These are phyloP conservation scores for Bryoglossum gracile DNA, from an alignment of 495 filamentous ascomycete species.

Conservation along the genomic window DNA sequence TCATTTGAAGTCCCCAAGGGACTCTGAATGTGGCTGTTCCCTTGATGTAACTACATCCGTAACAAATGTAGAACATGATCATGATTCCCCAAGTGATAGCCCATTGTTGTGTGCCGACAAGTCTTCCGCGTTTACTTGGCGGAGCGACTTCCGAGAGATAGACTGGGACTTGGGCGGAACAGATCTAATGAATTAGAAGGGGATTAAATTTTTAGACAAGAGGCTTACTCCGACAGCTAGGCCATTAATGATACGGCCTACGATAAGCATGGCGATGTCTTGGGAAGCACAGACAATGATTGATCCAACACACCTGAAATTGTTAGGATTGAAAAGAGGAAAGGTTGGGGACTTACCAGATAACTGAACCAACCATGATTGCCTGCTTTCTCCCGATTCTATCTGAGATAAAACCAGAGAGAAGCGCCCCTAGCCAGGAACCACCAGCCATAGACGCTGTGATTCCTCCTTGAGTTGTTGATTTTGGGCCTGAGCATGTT, in stretches of 20 bases:
- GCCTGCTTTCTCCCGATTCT: constrained; percentile 56
- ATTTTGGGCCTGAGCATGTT: constrained; percentile 40
- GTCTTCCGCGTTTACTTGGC: constrained; percentile 58
- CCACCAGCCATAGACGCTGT: constrained; percentile 65
- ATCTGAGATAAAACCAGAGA: constrained; percentile 61
- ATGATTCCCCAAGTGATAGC: constrained; percentile 73
- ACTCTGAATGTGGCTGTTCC: constrained; percentile 55
- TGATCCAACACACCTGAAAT: constrained; percentile 52
- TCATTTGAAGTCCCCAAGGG: constrained; percentile 68
- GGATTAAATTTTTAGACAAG: background rate
- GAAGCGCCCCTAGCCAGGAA: constrained; percentile 61
- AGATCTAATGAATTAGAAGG: constrained; percentile 36
- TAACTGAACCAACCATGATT: constrained; percentile 54
- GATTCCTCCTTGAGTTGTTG: constrained; percentile 37
- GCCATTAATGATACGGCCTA: constrained; percentile 70
- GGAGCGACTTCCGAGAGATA: constrained; percentile 67
- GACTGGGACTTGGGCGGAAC: constrained; percentile 69
- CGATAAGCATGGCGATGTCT: constrained; percentile 65
- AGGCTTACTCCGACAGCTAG: constrained; percentile 48
- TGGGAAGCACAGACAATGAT: constrained; percentile 62
- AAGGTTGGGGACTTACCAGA: constrained; percentile 43
- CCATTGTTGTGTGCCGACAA: constrained; percentile 70
- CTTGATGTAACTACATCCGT: constrained; percentile 59
- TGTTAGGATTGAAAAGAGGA: constrained; percentile 18
- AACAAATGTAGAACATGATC: constrained; percentile 75